Evolutionary conservation across 2,329 filamentous ascomycete genomes (phyloP).

Genomic region (Dactylellina leptospora): DNA sequence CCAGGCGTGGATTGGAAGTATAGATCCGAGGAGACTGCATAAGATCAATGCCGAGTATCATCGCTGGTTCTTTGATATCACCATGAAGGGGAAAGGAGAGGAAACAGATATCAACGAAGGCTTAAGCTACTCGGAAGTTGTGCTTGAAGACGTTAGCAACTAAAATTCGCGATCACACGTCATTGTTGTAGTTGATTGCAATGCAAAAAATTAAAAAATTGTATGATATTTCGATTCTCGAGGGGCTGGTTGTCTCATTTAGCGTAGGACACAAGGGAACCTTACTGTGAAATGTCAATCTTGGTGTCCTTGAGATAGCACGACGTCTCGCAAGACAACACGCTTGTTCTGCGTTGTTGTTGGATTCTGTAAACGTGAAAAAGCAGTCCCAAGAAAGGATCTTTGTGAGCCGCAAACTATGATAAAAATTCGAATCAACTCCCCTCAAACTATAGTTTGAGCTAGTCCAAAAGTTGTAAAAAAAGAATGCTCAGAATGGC

Average conservation of each 20-base stretch:
- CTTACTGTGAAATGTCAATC: no score
- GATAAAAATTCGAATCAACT: background rate
- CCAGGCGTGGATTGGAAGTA: constrained; percentile 20
- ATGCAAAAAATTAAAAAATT: background rate
- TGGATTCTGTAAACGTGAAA: no score
- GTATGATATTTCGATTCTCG: no score
- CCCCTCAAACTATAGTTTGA: background rate
- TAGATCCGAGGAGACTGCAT: constrained; percentile 23
- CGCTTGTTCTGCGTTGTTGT: no score
- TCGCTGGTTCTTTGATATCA: constrained; percentile 38
- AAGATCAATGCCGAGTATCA: constrained; percentile 24
- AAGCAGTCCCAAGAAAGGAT: background rate
- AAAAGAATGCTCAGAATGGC: background rate
- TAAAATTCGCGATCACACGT: background rate
- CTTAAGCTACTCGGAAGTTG: constrained; percentile 12
- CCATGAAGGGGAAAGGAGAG: constrained; percentile 10
- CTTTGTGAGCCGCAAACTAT: background rate
- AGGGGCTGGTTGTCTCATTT: no score
- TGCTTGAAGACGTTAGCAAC: constrained; percentile 8
- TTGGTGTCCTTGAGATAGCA: no score
- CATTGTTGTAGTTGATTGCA: background rate
- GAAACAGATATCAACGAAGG: background rate
- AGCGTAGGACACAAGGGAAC: no score
- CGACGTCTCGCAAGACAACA: no score
- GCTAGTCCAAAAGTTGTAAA: background rate